Percentiles rank a stretch among this genome's conserved stretches.
These are phyloP conservation scores for Colletotrichum eleusines DNA, from an alignment of 2,329 filamentous ascomycete genomes.

Conservation along the genomic window DNA sequence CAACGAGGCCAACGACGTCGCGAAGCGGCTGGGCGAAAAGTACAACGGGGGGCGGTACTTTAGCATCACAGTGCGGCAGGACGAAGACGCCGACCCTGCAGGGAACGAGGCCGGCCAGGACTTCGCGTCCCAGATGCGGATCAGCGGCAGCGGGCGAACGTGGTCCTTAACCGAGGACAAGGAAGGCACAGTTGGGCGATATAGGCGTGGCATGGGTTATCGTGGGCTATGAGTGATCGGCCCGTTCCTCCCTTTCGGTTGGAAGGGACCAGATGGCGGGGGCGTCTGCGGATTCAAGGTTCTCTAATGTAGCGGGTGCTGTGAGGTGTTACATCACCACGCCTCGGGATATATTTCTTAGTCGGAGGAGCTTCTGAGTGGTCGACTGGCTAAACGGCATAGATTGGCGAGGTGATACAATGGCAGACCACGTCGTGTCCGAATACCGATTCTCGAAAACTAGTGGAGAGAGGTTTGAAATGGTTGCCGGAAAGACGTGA, in stretches of 20 bases:
- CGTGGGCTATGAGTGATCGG: neutral
- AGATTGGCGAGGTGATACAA: neutral
- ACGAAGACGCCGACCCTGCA: constrained; percentile 46
- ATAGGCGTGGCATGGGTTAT: neutral
- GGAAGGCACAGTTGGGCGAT: constrained; percentile 6
- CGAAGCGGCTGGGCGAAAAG: constrained; percentile 66
- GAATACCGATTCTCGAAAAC: neutral
- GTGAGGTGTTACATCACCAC: neutral
- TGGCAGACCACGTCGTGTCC: neutral
- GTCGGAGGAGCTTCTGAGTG: neutral
- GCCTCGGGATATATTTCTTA: neutral
- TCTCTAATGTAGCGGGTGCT: neutral
- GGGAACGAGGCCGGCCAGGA: constrained; percentile 47
- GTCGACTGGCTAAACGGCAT: neutral
- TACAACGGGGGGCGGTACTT: constrained; percentile 55
- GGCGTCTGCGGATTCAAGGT: neutral
- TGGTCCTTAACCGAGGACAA: constrained; percentile 22
- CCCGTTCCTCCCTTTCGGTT: too few relatives aligned
- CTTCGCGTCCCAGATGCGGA: constrained; percentile 46
- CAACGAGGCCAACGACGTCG: constrained; percentile 70
- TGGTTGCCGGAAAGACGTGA: neutral
- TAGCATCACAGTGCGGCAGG: constrained; percentile 47
- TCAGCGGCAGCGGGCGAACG: neutral
- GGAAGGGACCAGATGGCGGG: neutral
- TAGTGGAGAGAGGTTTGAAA: neutral